Evolutionary conservation across 345 rosid genomes (phyloP), one percentile per base, ranked within the genome.

Genomic region (Pistacia integerrima): DNA sequence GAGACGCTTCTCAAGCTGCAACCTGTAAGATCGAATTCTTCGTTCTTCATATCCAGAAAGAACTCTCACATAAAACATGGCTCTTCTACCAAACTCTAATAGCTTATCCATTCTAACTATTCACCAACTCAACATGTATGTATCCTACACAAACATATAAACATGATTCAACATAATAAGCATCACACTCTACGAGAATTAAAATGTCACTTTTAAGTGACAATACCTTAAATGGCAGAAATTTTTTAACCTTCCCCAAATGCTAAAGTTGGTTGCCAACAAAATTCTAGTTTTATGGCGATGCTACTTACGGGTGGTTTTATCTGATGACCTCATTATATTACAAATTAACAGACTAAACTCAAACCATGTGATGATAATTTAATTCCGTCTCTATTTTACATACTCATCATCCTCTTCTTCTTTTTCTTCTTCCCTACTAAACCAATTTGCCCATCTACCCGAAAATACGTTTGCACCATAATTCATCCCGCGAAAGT

Each of bases 41-140:
- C 93, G 82, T 79, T 93, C 97, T 83, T 93, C 99, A 72, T 94
- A 96, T 7, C 99, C 98, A 46, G 98, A 96, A 74, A 96, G 92
- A 55, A 94, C 95, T 85, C 94, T 92, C 20, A 76, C 92, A 72
- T 92, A 96, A 81, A 96, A 94, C 80, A 91, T 44, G 14, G 94
- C 97, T 76, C 85, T 89, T 78, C 94, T 90, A 74, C 99, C 98
- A 79, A 92, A 92, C 78, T 96, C 92, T 57, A 92, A 16, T 44
- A 96, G 78, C 85, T 86, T 96, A 35, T 85, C 82, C 99, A 96
- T 95, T 75, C 74, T 79, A 67, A 25, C 64, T 33, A 69, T 52
- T 69, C 79, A 52, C 38, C 69, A 44, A 65, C 75, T 67, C 72
- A 46, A 61, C 75, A 73, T n/a, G 8, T 36, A n/a, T 56, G 38